Conservation (phyloP, 345 rosid genomes). For the Eucalyptus cloeziana region DNA sequence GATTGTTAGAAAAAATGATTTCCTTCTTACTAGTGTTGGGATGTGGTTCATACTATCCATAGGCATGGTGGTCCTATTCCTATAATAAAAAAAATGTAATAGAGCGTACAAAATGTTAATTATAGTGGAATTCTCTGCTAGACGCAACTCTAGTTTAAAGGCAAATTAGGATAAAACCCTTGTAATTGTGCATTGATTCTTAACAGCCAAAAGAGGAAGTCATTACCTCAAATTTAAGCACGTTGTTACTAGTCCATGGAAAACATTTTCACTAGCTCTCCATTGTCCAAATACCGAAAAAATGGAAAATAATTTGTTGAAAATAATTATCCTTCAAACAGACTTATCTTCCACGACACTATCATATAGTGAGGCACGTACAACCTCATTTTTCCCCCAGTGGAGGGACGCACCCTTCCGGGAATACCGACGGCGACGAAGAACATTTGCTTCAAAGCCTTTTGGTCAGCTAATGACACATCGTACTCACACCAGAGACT, state of each 20-base stretch:
- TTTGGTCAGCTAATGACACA: neutral
- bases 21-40: neutral
- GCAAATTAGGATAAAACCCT: too few species aligned
- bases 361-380: neutral
- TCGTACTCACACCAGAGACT: neutral
- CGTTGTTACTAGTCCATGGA: too few species aligned
- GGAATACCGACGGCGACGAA: neutral
- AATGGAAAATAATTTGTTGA: neutral
- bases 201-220: neutral
- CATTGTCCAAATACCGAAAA: neutral
- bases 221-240: neutral
- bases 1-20: neutral
- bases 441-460: neutral
- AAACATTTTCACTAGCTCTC: neutral
- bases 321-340: neutral
- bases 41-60: too few species aligned
- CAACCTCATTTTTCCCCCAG: neutral
- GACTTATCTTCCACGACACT: neutral
- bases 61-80: too few species aligned
- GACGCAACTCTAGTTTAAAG: too few species aligned
- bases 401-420: neutral
- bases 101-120: fast-evolving
- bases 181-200: too few species aligned
- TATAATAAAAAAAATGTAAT: too few species aligned
- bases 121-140: too few species aligned